These are phyloP conservation scores for Mrakiaceae sp. DNA, from an alignment of 1,284 basidiomycete species.

Conservation along the genomic window DNA sequence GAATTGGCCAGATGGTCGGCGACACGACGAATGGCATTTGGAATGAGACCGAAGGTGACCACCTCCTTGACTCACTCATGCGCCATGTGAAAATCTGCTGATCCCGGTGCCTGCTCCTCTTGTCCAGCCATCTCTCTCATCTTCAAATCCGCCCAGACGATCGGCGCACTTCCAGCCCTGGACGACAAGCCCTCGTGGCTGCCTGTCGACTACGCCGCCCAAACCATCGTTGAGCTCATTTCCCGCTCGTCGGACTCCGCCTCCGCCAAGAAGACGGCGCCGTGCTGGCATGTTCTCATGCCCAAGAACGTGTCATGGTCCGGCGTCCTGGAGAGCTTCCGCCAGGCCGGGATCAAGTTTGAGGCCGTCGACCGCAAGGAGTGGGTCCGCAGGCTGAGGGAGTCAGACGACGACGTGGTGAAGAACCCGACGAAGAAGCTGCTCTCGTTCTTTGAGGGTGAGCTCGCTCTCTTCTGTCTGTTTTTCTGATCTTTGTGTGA, in stretches of 20 bases:
- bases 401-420: slow-evolving; percentile 37
- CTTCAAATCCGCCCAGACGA: slow-evolving; percentile 34
- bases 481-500: neutral
- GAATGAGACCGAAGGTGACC: slow-evolving; percentile 47
- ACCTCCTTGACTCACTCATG: slow-evolving; percentile 29
- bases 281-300: slow-evolving; percentile 62
- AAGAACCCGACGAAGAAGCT: slow-evolving; percentile 45
- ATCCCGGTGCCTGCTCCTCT: slow-evolving; percentile 14
- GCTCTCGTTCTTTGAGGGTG: slow-evolving; percentile 34
- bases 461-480: neutral
- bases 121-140: neutral
- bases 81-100: neutral
- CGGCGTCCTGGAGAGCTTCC: slow-evolving; percentile 52
- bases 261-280: slow-evolving; percentile 20
- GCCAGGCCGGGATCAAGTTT: slow-evolving; percentile 53
- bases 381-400: slow-evolving; percentile 42
- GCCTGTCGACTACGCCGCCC: slow-evolving; percentile 47
- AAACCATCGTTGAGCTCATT: slow-evolving; percentile 43
- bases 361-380: slow-evolving; percentile 55
- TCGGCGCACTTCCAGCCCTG: slow-evolving; percentile 40
- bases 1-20: slow-evolving; percentile 42
- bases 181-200: slow-evolving; percentile 46
- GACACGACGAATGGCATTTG: slow-evolving; percentile 46
- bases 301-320: slow-evolving; percentile 38
- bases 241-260: slow-evolving; percentile 18